Base-by-base conservation (phyloP, 2,329 filamentous ascomycete species). In the Boeremia lycopersici region DNA sequence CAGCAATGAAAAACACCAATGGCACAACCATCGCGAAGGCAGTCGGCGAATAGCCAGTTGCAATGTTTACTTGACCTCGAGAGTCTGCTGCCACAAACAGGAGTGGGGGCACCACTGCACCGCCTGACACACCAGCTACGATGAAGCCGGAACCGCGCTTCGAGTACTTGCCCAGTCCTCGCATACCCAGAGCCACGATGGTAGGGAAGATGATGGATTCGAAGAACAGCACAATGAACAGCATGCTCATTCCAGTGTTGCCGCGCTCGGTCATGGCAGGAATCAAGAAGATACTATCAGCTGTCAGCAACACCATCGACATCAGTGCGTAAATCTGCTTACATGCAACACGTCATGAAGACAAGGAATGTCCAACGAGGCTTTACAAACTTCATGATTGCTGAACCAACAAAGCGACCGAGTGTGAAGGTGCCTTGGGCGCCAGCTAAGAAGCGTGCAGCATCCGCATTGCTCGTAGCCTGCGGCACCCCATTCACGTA, bases 141-240 rank as follows among this genome's bases (percentile, higher is more conserved):
- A 96, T 86, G 71, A 85, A 89, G 1, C 89, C 89, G 2, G 86
- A 87, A 1, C 89, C 90, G 56, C 89, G 83, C 79, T 93, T 92
- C 31, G 87, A 90, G 76, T 93, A 87, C 15, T 86, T 83, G 6
- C 90, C 90, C 1, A 92, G 80, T 2, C 89, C 89, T 19, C 90
- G 85, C 55, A 96, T 86, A 3, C 89, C 89, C 11, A 95, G 82
- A 3, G 89, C 86, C 62, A 92, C 91, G 56, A 95, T 87, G 1
- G 93, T 86, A 0, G 92, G 91, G 80, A 90, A 96, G 63, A 91
- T 85, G 46, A 91, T 90, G 0, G 88, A 89, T 72, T 93, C 90
- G 67, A 90, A 91, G 74, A 96, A 91, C 61, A 91, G 87, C 60
- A 89, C 89, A 26, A 93, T 65, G 34, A 87, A 79, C 2, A 89